A percentile compares a stretch with the other conserved stretches of the same genome.
Conservation (phyloP, 139 green algal genomes). For the Desmodesmus armatus region DNA sequence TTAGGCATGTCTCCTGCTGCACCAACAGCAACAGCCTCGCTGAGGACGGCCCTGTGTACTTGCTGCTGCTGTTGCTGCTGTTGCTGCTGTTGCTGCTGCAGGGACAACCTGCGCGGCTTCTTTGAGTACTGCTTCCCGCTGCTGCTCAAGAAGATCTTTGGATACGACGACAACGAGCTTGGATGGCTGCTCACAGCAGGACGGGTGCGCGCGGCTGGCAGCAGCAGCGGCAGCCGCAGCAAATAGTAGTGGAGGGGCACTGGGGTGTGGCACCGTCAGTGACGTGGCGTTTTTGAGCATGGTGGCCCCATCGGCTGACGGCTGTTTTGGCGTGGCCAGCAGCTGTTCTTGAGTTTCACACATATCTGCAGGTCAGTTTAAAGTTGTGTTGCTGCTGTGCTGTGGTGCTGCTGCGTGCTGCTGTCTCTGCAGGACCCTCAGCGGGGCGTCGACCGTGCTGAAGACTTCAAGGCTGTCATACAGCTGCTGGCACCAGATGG, state of each 20-base stretch:
- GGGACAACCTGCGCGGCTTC: slow-evolving; percentile 86
- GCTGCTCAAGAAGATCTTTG: slow-evolving; percentile 82
- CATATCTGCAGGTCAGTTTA: no score
- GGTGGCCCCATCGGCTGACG: no score
- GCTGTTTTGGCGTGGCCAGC: no score
- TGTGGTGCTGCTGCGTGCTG: neutral
- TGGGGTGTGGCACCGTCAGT: no score
- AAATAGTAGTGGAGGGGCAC: no score
- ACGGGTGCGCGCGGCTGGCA: no score
- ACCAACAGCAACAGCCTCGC: no score
- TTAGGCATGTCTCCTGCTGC: no score
- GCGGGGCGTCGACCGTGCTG: slow-evolving; percentile 52
- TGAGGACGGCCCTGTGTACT: neutral
- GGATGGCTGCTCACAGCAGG: slow-evolving; percentile 77
- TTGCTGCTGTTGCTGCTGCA: slow-evolving; percentile 43
- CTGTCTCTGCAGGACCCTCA: neutral
- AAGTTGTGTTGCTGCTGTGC: neutral
- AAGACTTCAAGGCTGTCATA: slow-evolving; percentile 70
- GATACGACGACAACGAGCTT: slow-evolving; percentile 78
- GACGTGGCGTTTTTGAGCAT: no score
- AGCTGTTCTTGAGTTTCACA: no score
- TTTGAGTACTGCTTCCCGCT: slow-evolving; percentile 84
- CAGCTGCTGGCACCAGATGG: slow-evolving; percentile 72
- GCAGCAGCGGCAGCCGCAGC: neutral
- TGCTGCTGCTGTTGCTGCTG: neutral